Conservation (phyloP, 306 rosid species). For the Medicago lupulina region DNA sequence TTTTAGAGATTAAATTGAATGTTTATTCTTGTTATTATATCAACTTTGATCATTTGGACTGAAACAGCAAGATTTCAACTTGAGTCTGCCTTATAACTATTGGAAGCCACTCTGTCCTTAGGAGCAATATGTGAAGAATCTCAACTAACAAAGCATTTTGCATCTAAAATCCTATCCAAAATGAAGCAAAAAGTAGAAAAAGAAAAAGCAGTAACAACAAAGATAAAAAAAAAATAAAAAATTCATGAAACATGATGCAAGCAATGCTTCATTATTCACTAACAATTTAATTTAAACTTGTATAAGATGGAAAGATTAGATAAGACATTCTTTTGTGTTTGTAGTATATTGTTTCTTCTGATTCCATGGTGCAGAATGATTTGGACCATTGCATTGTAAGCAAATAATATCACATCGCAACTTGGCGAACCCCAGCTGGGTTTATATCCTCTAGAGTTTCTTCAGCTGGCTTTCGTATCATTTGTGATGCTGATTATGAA, state of each 20-base stretch:
- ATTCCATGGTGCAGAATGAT: conserved; percentile 33
- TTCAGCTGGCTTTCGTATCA: conserved; percentile 39
- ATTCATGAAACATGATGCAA: conserved; percentile 40
- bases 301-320: neutral
- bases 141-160: conserved; percentile 29
- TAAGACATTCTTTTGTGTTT: conserved; percentile 30
- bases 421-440: conserved; percentile 34
- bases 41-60: conserved; percentile 50
- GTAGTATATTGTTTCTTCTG: conserved; percentile 20
- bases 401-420: conserved; percentile 36
- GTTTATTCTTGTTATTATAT: conserved; percentile 14
- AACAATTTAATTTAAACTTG: neutral
- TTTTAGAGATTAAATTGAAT: neutral
- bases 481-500: conserved; percentile 14
- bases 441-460: conserved; percentile 22
- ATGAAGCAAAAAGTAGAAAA: neutral
- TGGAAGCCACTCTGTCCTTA: conserved; percentile 33
- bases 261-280: neutral
- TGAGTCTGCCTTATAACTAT: neutral
- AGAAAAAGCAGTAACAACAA: neutral
- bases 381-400: conserved; percentile 30
- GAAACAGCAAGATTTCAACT: conserved; percentile 44
- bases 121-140: conserved; percentile 33
- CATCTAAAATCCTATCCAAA: neutral
- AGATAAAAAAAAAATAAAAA: neutral